Base-by-base conservation (phyloP, 306 rosid species). In the Dryas octopetala region DNA sequence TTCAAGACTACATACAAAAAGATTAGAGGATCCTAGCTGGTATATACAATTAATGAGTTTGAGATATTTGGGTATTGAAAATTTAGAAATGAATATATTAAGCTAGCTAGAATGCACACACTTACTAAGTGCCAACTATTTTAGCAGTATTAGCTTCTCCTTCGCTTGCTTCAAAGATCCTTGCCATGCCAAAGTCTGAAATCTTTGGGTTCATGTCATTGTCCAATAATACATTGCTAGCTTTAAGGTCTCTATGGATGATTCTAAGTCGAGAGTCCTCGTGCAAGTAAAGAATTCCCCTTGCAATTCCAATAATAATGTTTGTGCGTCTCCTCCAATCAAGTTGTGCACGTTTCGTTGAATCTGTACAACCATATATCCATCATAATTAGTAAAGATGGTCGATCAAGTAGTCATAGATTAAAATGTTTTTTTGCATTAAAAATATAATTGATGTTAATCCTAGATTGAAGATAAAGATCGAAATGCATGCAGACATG, bases 171-270 rank as follows among this genome's bases (percentile, higher is more conserved):
- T 23, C 75, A 44, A 86, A 82, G 26, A 86, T 79, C 64, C 71
- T 89, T 16, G 96, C 96, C 88, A 84, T 84, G 2, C 96, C 96
- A 83, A 92, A 92, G 74, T 92, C 96, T 19, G 91, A 84, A 41
- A 90, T 92, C 61, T 90, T 92, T 2, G 96, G 73, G 0, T 83
- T 81, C 91, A 92, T 79, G 2, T 84, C 61, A 11, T 23, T 70
- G 55, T 88, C 96, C 73, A 89, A 53, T 7, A 91, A 54, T 64
- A 91, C 61, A 63, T 89, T 91, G 45, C 96, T 88, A 15, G 86
- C 86, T 79, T 91, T 91, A 15, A 91, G 78, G 79, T 92, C 96
- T 23, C 90, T 87, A 2, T 92, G 91, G 5, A 92, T 76, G 28
- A 89, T 89, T 81, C 78, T 84, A 54, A 89, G 80, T 0, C 73